Conservation (phyloP, 768 basidiomycete genomes). For the Mycena amicta region DNA sequence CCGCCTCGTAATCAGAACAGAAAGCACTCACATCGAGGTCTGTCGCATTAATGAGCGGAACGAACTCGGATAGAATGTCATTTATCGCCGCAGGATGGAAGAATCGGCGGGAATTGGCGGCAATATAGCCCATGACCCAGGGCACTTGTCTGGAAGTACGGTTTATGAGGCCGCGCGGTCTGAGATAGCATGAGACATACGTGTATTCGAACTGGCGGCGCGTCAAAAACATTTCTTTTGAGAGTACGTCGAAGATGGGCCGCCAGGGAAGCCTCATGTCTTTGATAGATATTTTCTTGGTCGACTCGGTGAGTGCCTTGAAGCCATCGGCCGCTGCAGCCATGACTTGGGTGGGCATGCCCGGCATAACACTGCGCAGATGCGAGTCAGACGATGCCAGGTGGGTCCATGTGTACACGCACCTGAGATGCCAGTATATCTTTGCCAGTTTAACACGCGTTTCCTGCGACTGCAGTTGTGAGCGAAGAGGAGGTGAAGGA, state of each 20-base stretch:
- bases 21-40: conserved; percentile 62
- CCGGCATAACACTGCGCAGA: conserved; percentile 59
- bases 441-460: conserved; percentile 73
- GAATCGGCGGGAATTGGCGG: conserved; percentile 72
- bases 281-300: conserved; percentile 69
- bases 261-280: conserved; percentile 85
- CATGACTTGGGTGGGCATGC: conserved; percentile 70
- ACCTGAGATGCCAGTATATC: conserved; percentile 70
- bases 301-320: conserved; percentile 48
- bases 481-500: not conserved
- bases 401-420: not conserved
- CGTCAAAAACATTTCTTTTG: conserved; percentile 74
- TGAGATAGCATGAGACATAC: conserved; percentile 40
- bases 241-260: conserved; percentile 72
- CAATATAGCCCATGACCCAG: conserved; percentile 76
- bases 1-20: not conserved
- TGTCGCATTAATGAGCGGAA: conserved; percentile 77
- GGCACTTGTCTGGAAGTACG: conserved; percentile 58
- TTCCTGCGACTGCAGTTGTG: conserved; percentile 38
- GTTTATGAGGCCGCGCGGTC: not conserved
- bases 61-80: conserved; percentile 86
- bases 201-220: conserved; percentile 79
- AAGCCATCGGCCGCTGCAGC: conserved; percentile 69
- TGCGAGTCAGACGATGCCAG: not conserved
- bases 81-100: conserved; percentile 87